Conservation (phyloP, 257 asterid species). For the Echium plantagineum region DNA sequence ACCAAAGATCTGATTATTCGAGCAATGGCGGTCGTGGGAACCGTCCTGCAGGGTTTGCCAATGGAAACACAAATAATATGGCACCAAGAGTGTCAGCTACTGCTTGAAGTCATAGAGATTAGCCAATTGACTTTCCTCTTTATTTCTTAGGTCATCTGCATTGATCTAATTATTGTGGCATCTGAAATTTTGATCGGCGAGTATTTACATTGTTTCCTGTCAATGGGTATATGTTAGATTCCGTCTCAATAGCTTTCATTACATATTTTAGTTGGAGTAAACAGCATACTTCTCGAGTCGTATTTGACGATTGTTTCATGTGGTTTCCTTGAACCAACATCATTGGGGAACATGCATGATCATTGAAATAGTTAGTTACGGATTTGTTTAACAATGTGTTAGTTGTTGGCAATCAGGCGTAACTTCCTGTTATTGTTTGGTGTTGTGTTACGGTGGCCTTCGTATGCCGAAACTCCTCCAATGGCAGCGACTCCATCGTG, state of each 20-base stretch:
- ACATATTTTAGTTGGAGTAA: too few relatives aligned
- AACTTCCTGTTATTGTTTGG: too few relatives aligned
- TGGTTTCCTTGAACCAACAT: neutral
- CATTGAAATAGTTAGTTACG: too few relatives aligned
- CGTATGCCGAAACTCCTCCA: too few relatives aligned
- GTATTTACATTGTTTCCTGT: slow-evolving; percentile 3
- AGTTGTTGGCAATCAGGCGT: too few relatives aligned
- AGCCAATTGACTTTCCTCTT: neutral
- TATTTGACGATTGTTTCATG: too few relatives aligned
- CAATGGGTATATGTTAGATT: neutral
- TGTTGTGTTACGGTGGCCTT: too few relatives aligned
- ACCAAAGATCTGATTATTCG: slow-evolving; percentile 35
- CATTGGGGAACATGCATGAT: too few relatives aligned
- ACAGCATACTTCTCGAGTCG: neutral
- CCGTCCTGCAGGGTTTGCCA: slow-evolving; percentile 40
- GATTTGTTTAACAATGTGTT: too few relatives aligned
- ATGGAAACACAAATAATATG: slow-evolving; percentile 37
- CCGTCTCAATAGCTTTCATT: neutral
- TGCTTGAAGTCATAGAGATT: slow-evolving; percentile 24
- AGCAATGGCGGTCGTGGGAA: slow-evolving; percentile 41
- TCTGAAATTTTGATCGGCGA: slow-evolving; percentile 5
- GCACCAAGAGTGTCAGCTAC: slow-evolving; percentile 51
- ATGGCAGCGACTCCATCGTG: too few relatives aligned
- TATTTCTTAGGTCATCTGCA: neutral
- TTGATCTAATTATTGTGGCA: neutral